Base-by-base conservation (phyloP, 208 protist genomes). In the Acanthamoeba royreba region DNA sequence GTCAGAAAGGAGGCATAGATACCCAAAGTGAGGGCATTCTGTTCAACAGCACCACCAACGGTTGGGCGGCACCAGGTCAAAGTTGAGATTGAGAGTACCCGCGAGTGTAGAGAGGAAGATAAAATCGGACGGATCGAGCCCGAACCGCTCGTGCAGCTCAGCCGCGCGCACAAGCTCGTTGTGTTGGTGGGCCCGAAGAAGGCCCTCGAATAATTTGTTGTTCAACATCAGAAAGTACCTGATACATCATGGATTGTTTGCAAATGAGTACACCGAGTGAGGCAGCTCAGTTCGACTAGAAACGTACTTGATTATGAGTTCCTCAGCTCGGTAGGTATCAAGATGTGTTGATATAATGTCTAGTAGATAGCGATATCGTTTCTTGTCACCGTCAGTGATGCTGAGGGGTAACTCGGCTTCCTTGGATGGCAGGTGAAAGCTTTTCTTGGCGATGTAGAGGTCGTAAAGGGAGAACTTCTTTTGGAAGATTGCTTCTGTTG, bases 401-500 rank as follows among this genome's bases (percentile, higher is more conserved):
- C 42, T 22, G 11, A 85, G 28, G 35, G 38, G 74, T 25, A 49
- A 42, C 74, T 85, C 74, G 38, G 74, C 74, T 31, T 85, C 74
- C 25, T 49, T 45, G 38, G 74, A 52, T 25, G 74, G 74, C 42
- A 85, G 25, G 45, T 85, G 74, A 31, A 85, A 53, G 9, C 28
- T 53, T 25, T 85, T 38, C 25, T 11, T 85, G 38, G 38, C 58
- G 33, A 92, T 42, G 55, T 92, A 92, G 38, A 69, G 55, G 86
- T 92, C 86, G 86, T 92, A 92, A 38, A 92, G 53, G 52, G 66
- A 31, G 40, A 74, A 74, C 86, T 92, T 92, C n/a, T 47, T 92
- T 35, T 58, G 52, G 46, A 92, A 92, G 4, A 92, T 92, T 31
- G 49, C 40, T 31, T 92, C 86, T 15, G 52, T 92, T 7, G 86